Base-by-base conservation (phyloP, 2,329 filamentous ascomycete genomes). In the Diaporthe eres region DNA sequence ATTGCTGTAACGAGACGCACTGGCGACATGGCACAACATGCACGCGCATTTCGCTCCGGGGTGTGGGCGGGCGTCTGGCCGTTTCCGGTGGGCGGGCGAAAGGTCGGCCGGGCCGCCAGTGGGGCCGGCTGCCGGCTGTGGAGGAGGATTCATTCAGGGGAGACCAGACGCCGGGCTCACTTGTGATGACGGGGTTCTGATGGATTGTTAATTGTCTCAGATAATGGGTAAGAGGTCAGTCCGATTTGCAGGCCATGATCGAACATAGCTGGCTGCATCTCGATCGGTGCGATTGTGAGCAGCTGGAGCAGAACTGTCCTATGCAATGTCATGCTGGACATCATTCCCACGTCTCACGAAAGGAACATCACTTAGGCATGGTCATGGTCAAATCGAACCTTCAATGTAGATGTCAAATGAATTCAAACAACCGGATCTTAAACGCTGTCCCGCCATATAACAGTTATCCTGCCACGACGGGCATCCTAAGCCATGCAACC, bases 51-150 rank as follows among this genome's bases (percentile, higher is more conserved):
- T 22, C 6, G 9, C 17, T 28, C 44, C 42, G 28, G 44, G 63
- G 28, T 68, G 44, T 68, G 44, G 37, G 37, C 37, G 37, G 12
- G 37, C 3, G 37, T 39, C 10, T 39, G 37, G 5, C 37, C 37
- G 37, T 39, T 39, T 39, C 37, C 37, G 37, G 37, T 39, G 37
- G 37, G 37, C 5, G 37, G 37, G 37, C 37, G 12, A 31, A 39
- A 70, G 3, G n/a, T 19, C 19, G 28, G 47, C 17, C 49, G 49
- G 47, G 34, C 65, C 25, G 39, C 2, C n/a, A n/a, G 65, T 70
- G 65, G 65, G 49, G 65, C 65, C 65, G 34, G 65, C n/a, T 42
- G 22, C 22, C 65, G 65, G 25, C 31, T 12, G 12, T 68, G 25
- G 42, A 22, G 42, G 28, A 22, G 6, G 60, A 22, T 9, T 22